phyloP scores from a whole-genome alignment of 768 basidiomycete species.

The Collybiopsis confluens region DNA sequence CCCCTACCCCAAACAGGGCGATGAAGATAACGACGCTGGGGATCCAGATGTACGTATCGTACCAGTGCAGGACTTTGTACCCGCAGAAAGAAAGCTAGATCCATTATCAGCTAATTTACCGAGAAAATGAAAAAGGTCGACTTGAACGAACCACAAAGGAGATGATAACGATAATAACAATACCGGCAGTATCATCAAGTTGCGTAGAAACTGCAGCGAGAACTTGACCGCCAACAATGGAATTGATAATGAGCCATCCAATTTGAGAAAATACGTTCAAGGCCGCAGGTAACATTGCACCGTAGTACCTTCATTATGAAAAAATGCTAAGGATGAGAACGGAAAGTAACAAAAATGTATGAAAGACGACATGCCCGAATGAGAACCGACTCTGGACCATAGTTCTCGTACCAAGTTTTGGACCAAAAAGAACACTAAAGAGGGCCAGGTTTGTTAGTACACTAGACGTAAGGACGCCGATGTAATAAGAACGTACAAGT shows the following conservation, averaged over 20 bases:
- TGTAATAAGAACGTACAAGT: constrained; percentile 40
- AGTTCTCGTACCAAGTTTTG: constrained; percentile 73
- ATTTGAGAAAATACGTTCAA: constrained; percentile 58
- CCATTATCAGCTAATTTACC: no score
- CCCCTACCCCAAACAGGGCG: constrained; percentile 60
- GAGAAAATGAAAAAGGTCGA: no score
- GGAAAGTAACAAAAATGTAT: not conserved
- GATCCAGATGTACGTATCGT: constrained; percentile 63
- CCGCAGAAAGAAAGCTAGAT: constrained; percentile 67
- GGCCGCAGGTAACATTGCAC: constrained; percentile 44
- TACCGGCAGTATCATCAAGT: constrained; percentile 33
- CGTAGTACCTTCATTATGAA: constrained; percentile 44
- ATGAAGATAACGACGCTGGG: constrained; percentile 62
- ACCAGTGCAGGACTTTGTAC: constrained; percentile 59
- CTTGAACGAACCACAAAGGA: constrained; percentile 37
- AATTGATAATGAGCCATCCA: constrained; percentile 63
- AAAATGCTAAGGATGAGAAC: not conserved
- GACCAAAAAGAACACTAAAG: constrained; percentile 61
- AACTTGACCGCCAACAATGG: constrained; percentile 67
- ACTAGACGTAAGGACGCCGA: constrained; percentile 1
- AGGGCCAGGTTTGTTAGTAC: not conserved
- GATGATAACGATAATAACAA: constrained; percentile 35
- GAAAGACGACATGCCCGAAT: constrained; percentile 42
- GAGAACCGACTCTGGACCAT: constrained; percentile 68
- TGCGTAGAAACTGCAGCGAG: constrained; percentile 46